Evolutionary conservation across 129 eudicot species (phyloP).

Genomic region (Flaveria ramosissima): DNA sequence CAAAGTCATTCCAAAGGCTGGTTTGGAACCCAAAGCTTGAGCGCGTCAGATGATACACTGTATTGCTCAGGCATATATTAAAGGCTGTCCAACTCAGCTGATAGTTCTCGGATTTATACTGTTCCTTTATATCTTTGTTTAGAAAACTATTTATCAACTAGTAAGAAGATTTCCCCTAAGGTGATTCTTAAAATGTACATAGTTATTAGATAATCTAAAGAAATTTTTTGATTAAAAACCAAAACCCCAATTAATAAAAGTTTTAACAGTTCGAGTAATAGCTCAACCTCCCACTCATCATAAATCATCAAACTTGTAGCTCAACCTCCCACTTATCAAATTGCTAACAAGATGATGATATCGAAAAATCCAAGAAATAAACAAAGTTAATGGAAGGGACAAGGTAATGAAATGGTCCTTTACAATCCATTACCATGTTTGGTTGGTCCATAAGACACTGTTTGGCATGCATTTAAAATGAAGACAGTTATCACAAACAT

Average conservation of each 20-base stretch:
- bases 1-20: constrained; percentile 25
- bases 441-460: too few species aligned
- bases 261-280: too few species aligned
- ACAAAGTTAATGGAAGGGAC: too few species aligned
- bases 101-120: constrained; percentile 25
- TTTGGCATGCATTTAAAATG: too few species aligned
- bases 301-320: too few species aligned
- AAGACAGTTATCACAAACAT: too few species aligned
- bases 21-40: constrained; percentile 30
- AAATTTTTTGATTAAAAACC: neutral
- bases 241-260: neutral
- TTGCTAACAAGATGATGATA: too few species aligned
- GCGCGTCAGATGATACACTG: constrained; percentile 15
- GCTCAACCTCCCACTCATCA: too few species aligned
- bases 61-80: constrained; percentile 23
- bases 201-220: neutral
- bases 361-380: too few species aligned
- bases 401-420: too few species aligned
- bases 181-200: neutral
- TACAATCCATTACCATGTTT: too few species aligned
- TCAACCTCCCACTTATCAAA: too few species aligned
- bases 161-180: constrained; percentile 5
- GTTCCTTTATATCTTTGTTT: constrained; percentile 24
- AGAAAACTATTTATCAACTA: constrained; percentile 27
- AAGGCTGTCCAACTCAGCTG: constrained; percentile 36